These are phyloP conservation scores for Xylariaceae sp. DNA, from an alignment of 2,329 filamentous ascomycete species.

Conservation along the genomic window DNA sequence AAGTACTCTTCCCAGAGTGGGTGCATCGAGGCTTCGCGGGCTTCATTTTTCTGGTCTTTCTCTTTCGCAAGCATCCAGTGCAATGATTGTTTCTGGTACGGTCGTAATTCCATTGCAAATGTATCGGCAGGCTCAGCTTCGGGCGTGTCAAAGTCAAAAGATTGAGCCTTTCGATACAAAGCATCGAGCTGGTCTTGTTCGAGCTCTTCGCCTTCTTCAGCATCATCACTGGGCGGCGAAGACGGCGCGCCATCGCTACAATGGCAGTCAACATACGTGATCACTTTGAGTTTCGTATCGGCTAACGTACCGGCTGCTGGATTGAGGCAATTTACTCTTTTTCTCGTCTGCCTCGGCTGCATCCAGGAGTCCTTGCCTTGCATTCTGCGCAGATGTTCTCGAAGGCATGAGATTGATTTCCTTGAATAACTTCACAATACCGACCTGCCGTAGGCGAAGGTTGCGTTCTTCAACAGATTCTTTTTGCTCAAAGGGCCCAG, in stretches of 20 bases:
- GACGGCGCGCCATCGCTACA: conserved; percentile 39
- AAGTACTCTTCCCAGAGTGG: conserved; percentile 94
- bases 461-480: conserved; percentile 84
- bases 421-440: conserved; percentile 81
- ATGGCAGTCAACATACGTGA: conserved; percentile 1
- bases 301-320: conserved; percentile 17
- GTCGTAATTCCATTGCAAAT: conserved; percentile 78
- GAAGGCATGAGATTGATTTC: conserved; percentile 81
- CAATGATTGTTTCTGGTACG: conserved; percentile 92
- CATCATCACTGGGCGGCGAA: conserved; percentile 57
- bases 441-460: conserved; percentile 78
- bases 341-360: conserved; percentile 88
- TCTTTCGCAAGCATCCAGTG: conserved; percentile 98
- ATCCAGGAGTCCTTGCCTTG: conserved; percentile 76
- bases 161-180: conserved; percentile 92
- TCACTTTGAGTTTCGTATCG: too few relatives aligned
- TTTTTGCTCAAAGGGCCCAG: conserved; percentile 74
- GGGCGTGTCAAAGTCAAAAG: conserved; percentile 91
- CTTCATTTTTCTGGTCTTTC: conserved; percentile 65
- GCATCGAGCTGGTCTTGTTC: conserved; percentile 94
- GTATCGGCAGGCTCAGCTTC: conserved; percentile 77
- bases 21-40: conserved; percentile 80
- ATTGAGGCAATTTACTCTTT: conserved; percentile 54
- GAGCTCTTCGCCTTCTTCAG: conserved; percentile 83
- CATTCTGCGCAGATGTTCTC: conserved; percentile 67